These are phyloP conservation scores for Debaryomyces sp. DNA, from an alignment of 1,139 yeast species.

Conservation along the genomic window DNA sequence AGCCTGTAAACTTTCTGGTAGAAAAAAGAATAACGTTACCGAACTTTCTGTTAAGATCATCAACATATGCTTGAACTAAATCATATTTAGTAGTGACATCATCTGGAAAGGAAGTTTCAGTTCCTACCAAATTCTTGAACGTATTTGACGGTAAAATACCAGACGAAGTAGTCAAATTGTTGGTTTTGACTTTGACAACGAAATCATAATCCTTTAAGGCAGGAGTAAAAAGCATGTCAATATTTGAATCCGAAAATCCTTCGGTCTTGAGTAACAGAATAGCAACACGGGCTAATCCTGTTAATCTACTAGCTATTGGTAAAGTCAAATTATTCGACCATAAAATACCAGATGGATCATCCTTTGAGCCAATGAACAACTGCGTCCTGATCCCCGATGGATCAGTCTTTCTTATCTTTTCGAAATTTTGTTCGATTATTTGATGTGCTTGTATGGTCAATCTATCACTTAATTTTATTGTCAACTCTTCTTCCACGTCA, in stretches of 20 bases:
- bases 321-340: conserved; percentile 77
- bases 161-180: conserved; percentile 45
- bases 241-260: conserved; percentile 48
- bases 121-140: conserved; percentile 65
- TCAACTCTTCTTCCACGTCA: conserved; percentile 21
- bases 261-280: conserved; percentile 49
- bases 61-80: conserved; percentile 55
- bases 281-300: conserved; percentile 84
- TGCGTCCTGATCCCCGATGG: conserved; percentile 82
- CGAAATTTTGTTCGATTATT: conserved; percentile 63
- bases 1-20: conserved; percentile 53
- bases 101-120: conserved; percentile 44
- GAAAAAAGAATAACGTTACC: conserved; percentile 64
- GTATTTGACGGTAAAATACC: conserved; percentile 59
- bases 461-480: conserved; percentile 55
- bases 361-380: conserved; percentile 77
- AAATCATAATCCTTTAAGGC: conserved; percentile 85
- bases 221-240: conserved; percentile 71
- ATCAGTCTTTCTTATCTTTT: conserved; percentile 68
- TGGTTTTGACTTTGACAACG: conserved; percentile 59
- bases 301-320: conserved; percentile 83
- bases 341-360: conserved; percentile 79
- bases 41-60: conserved; percentile 59
- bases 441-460: conserved; percentile 66
- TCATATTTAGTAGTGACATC: conserved; percentile 53